Evolutionary conservation across 352 stramenopile species (phyloP), one percentile per base, ranked within the genome.

Genomic region (Phytophthora rubi): DNA sequence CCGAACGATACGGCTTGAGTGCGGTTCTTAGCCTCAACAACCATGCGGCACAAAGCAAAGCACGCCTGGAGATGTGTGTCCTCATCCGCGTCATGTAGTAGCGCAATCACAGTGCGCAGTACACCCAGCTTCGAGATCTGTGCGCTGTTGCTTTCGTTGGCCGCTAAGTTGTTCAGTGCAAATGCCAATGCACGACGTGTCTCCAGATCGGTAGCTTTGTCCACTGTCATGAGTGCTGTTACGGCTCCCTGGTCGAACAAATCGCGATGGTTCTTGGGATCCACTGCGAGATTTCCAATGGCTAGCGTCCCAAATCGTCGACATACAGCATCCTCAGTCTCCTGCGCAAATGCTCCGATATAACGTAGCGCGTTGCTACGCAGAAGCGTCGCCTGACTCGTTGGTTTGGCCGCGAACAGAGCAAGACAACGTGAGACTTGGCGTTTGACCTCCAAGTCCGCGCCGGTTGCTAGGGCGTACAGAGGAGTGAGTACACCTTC

Each of bases 91-190:
- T 98, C 92, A 15, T 93, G 77, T 16, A 98, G 67, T 47, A 99
- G 73, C 6, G 74, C 65, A 9, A 98, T 88, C 39, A 98, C 79
- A 5, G 91, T 89, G 56, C 90, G 77, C 49, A 98, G 44, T 35
- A 98, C 82, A 57, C 92, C 91, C 65, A 97, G 70, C 55, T 97
- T 98, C 49, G 91, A 92, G 65, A 93, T 90, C 56, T 84, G 76
- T 0, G 77, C 64, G 71, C 95, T 94, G 73, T 98, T 99, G 9
- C 81, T 84, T 68, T 98, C 87, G 68, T 98, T 96, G 10, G 81
- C 85, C 3, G 94, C 96, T 54, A 97, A 78, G 80, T 98, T 98
- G 65, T 98, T 98, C 30, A 99, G 83, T 33, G 95, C 94, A 79
- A 99, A 99, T 15, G 96, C 92, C 6, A 98, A 80, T 21, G 91